Base-by-base conservation (phyloP, 2,329 filamentous ascomycete species). In the Phialocephala subalpina region DNA sequence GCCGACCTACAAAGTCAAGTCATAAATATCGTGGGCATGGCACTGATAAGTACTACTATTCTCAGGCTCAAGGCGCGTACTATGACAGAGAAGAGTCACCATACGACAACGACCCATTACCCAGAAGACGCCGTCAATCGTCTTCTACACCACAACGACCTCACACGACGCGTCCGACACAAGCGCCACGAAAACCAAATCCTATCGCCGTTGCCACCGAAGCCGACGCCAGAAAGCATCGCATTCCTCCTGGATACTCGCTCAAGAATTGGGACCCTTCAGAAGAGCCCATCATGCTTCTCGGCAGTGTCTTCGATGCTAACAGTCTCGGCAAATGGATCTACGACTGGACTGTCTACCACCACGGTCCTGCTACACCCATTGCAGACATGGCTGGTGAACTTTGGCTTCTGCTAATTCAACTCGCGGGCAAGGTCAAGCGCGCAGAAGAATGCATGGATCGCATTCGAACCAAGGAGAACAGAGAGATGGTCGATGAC, bases 281-380 rank as follows among this genome's bases (percentile, higher is more conserved):
- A 33, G 95, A 98, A 82, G 90, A 94, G 73, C 96, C 96, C 60
- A 97, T 99, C 77, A 90, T 97, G 77, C 87, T 99, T 29, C 86
- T 98, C 25, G 96, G 96, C 59, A 97, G 93, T 77, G 96, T 98
- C 64, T 98, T 98, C 76, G 96, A 98, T 77, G 93, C 95, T 76
- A 97, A 98, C 85, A 97, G 93, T 29, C 86, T 99, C 35, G 96
- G 96, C 76, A 97, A 97, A 82, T 99, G 96, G 96, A 97, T 99
- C 76, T 99, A 97, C 80, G 96, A 98, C 84, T 99, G 96, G 96
- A 97, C 96, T 20, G 93, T 97, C 70, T 97, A 93, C 82, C 90
- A 91, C 78, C 90, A 97, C 72, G 93, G 93, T 42, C 87, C 93
- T 16, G 87, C 87, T 47, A 93, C 92, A 12, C 92, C 94, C 59